These are phyloP conservation scores for Fusarium protoensiforme DNA, from an alignment of 2,329 filamentous ascomycete genomes.

Conservation along the genomic window DNA sequence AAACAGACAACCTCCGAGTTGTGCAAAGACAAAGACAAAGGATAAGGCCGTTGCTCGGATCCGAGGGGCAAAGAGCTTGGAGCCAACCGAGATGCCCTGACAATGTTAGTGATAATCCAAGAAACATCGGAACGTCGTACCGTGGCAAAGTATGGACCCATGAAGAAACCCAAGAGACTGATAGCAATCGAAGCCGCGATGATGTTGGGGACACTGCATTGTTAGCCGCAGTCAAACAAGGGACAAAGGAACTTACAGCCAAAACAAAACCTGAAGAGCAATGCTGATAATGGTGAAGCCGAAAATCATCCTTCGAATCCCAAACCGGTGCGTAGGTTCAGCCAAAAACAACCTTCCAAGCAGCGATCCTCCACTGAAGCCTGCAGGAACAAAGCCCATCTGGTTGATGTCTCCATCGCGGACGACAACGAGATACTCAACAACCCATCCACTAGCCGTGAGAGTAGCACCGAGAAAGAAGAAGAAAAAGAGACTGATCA, in stretches of 20 bases:
- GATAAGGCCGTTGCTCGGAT: slow-evolving; percentile 51
- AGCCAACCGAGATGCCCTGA: slow-evolving; percentile 64
- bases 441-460: slow-evolving; percentile 71
- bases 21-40: slow-evolving; percentile 68
- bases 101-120: neutral
- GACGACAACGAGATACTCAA: slow-evolving; percentile 72
- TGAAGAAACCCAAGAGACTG: slow-evolving; percentile 67
- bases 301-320: slow-evolving; percentile 68
- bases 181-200: slow-evolving; percentile 64
- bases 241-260: slow-evolving; percentile 55
- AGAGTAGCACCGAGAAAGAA: slow-evolving; percentile 68
- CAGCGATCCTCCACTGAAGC: slow-evolving; percentile 67
- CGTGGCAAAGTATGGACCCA: slow-evolving; percentile 68
- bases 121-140: too few species aligned
- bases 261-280: slow-evolving; percentile 68
- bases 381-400: slow-evolving; percentile 72
- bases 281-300: slow-evolving; percentile 64
- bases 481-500: slow-evolving; percentile 72
- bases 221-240: neutral
- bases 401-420: slow-evolving; percentile 65
- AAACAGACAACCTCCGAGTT: slow-evolving; percentile 66
- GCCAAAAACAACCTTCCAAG: slow-evolving; percentile 67
- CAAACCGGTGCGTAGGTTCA: slow-evolving; percentile 68
- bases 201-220: slow-evolving; percentile 52
- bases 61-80: slow-evolving; percentile 59